A percentile compares a stretch with the other conserved stretches of the same genome.
Conservation (phyloP, 345 rosid genomes). For the Eucalyptus curtisii region DNA sequence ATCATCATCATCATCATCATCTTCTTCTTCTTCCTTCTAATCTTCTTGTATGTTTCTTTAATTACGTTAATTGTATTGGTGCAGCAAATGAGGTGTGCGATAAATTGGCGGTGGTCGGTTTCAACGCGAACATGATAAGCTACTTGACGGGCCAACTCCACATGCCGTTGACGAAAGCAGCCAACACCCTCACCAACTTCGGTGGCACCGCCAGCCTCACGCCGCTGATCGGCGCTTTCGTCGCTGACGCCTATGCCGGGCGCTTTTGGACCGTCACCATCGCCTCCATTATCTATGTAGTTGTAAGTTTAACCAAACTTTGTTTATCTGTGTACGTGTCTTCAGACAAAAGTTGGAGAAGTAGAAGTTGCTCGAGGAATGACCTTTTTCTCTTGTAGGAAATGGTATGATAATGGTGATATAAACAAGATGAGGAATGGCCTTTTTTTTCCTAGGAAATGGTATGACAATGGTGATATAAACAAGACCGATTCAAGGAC, state of each 20-base stretch:
- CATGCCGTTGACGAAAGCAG: constrained; percentile 92
- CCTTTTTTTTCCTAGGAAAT: not conserved
- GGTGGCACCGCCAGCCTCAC: constrained; percentile 81
- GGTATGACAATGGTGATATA: not conserved
- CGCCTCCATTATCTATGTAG: constrained; percentile 64
- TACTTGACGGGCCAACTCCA: constrained; percentile 78
- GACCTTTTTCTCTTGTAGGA: not conserved
- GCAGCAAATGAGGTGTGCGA: constrained; percentile 83
- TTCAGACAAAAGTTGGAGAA: not conserved
- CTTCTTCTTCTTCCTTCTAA: not conserved
- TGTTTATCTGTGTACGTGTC: not conserved
- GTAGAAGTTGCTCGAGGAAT: not conserved
- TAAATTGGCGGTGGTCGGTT: constrained; percentile 87
- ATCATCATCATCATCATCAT: not conserved
- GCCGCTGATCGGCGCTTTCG: constrained; percentile 79
- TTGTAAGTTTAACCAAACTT: constrained; percentile 16
- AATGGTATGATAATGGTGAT: not conserved
- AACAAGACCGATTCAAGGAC: not conserved
- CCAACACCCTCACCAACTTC: constrained; percentile 85
- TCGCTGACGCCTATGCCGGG: constrained; percentile 73
- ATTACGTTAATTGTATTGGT: not conserved
- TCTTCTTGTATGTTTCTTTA: not conserved
- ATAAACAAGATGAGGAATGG: not conserved
- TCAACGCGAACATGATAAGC: constrained; percentile 75
- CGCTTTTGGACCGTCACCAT: constrained; percentile 76